Evolutionary conservation across 2,329 filamentous ascomycete genomes (phyloP), one percentile per base, ranked within the genome.

Genomic region (Neurospora sp.): DNA sequence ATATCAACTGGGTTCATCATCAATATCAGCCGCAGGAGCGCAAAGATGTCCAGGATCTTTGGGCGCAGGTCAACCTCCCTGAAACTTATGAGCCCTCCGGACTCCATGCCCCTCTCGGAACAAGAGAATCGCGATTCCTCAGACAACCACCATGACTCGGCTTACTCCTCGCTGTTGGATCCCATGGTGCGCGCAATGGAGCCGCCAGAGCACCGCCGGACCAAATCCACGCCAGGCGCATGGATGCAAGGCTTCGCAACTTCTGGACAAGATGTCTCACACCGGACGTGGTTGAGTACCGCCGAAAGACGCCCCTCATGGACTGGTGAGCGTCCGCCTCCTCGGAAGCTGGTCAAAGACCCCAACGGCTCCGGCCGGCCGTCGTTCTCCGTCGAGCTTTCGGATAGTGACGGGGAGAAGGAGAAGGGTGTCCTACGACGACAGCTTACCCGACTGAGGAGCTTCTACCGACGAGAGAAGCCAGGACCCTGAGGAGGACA

Each of bases 301-400:
- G 74, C 67, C 19, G 73, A 76, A 38, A 69, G 46, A 40, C 71
- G 67, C 23, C 38, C 72, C 0, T 72, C 71, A 7, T 70, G 70
- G 67, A 67, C 66, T 4, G 73, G 70, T 39, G 74, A 74, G 38
- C 71, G 75, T 19, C 73, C 71, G 17, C 74, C 74, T 17, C 68
- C 72, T 3, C 72, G 75, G 38, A 76, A 76, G 68, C 72, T 76
- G 4, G 71, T 75, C 52, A 76, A 76, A 52, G 74, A 75, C 9
- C 74, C 71, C 68, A 73, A 73, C 43, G 73, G 74, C 15, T 73
- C 72, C 15, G 67, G 69, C 3, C 67, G 73, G 66, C 74, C 74
- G 13, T 72, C 71, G 9, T 74, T 71, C 33, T 74, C 73, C 1
- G 36, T 73, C 33, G 73, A 74, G 52, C 71, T 76, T 23, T 73